Conservation (phyloP, 305 asterid species). For the Solanum hybrid region DNA sequence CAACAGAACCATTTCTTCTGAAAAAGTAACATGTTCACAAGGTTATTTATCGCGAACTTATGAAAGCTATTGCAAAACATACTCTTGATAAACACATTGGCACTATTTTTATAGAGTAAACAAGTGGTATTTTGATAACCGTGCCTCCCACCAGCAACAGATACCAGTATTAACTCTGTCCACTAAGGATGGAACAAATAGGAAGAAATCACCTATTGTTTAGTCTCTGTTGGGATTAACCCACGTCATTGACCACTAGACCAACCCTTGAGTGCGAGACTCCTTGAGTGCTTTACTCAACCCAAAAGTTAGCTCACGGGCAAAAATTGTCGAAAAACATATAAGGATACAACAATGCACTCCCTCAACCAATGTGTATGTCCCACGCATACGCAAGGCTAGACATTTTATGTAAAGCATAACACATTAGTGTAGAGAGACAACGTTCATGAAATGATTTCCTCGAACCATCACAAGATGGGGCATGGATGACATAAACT, state of each 20-base stretch:
- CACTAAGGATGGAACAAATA: neutral
- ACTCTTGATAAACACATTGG: neutral
- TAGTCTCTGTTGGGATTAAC: neutral
- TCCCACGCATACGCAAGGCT: neutral
- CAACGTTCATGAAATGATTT: neutral
- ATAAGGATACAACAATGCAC: neutral
- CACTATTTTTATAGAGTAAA: no score
- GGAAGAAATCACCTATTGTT: neutral
- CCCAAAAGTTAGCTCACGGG: neutral
- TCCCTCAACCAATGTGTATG: neutral
- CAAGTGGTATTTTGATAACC: neutral
- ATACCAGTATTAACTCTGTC: neutral
- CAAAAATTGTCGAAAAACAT: neutral
- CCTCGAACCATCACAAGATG: neutral
- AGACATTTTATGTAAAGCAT: neutral
- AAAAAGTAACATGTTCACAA: conserved; percentile 11
- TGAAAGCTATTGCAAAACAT: neutral
- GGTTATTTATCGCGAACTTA: neutral
- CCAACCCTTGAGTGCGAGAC: neutral
- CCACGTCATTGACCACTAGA: neutral
- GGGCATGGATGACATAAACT: neutral
- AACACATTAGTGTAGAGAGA: neutral
- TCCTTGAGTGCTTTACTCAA: neutral
- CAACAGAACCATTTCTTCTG: conserved; percentile 60
- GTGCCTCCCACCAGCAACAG: neutral